Evolutionary conservation across 495 filamentous ascomycete genomes (phyloP).

Genomic region (Rhizodiscina lignyota): DNA sequence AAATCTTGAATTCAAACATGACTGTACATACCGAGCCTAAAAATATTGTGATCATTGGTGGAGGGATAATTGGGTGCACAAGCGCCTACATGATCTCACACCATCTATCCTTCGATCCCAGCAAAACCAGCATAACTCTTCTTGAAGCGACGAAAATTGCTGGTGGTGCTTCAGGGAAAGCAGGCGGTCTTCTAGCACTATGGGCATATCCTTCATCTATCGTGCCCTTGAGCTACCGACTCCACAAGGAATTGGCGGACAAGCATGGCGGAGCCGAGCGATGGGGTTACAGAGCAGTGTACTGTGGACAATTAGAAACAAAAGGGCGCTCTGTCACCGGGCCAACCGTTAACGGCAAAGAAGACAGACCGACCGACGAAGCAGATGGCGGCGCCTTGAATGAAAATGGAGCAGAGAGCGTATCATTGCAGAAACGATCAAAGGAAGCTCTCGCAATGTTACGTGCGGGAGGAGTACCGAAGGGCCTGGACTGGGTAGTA

Average conservation of each 20-base stretch:
- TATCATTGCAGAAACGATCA: constrained; percentile 61
- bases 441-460: constrained; percentile 40
- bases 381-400: not conserved
- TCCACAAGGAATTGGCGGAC: constrained; percentile 71
- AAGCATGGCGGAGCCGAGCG: constrained; percentile 64
- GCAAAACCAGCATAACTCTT: constrained; percentile 63
- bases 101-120: constrained; percentile 66
- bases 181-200: constrained; percentile 73
- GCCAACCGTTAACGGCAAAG: too few species aligned
- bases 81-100: constrained; percentile 87
- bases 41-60: constrained; percentile 23
- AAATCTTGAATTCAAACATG: too few species aligned
- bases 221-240: constrained; percentile 69
- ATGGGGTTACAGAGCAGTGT: constrained; percentile 79
- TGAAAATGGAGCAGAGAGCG: constrained; percentile 11
- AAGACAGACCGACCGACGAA: constrained; percentile 2
- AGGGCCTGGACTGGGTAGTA: constrained; percentile 78
- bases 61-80: constrained; percentile 88
- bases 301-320: constrained; percentile 56
- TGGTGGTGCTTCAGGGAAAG: constrained; percentile 86
- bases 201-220: constrained; percentile 87
- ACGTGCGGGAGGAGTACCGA: constrained; percentile 45
- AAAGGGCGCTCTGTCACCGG: constrained; percentile 27
- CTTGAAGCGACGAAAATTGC: constrained; percentile 82
- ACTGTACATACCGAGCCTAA: constrained; percentile 1